Evolutionary conservation across 352 stramenopile genomes (phyloP).

Genomic region (Globisporangium polare): DNA sequence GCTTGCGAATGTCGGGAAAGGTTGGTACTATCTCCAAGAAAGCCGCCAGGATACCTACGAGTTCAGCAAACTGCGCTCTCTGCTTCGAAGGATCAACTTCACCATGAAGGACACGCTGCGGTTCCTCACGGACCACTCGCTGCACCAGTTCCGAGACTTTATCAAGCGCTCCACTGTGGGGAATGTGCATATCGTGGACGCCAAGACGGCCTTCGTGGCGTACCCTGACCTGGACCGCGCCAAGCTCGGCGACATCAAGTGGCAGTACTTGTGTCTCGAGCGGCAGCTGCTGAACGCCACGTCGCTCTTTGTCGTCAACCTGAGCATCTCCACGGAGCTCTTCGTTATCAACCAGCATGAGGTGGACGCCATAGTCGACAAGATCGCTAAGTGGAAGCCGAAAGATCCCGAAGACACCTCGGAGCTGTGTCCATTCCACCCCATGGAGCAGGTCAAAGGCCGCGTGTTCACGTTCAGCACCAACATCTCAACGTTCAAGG

Average conservation of each 20-base stretch:
- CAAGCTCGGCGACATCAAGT: constrained; percentile 67
- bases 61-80: constrained; percentile 78
- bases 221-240: constrained; percentile 61
- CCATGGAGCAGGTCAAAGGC: constrained; percentile 40
- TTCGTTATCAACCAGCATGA: constrained; percentile 78
- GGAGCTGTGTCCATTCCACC: constrained; percentile 51
- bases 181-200: constrained; percentile 67
- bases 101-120: constrained; percentile 82
- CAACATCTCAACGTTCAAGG: constrained; percentile 55
- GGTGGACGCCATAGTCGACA: constrained; percentile 43
- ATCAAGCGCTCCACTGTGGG: constrained; percentile 50
- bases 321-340: constrained; percentile 66
- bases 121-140: constrained; percentile 64
- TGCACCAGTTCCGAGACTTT: constrained; percentile 72
- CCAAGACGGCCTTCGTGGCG: constrained; percentile 61
- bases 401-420: constrained; percentile 68
- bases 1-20: constrained; percentile 74
- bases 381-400: constrained; percentile 51
- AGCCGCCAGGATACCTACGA: constrained; percentile 84
- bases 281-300: constrained; percentile 50
- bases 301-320: constrained; percentile 69
- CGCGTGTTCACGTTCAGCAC: constrained; percentile 70
- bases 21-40: constrained; percentile 85
- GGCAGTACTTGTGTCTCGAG: constrained; percentile 76
- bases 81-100: constrained; percentile 75